Evolutionary conservation across 2,329 filamentous ascomycete genomes (phyloP).

Genomic region (Phaeoacremonium minimum): DNA sequence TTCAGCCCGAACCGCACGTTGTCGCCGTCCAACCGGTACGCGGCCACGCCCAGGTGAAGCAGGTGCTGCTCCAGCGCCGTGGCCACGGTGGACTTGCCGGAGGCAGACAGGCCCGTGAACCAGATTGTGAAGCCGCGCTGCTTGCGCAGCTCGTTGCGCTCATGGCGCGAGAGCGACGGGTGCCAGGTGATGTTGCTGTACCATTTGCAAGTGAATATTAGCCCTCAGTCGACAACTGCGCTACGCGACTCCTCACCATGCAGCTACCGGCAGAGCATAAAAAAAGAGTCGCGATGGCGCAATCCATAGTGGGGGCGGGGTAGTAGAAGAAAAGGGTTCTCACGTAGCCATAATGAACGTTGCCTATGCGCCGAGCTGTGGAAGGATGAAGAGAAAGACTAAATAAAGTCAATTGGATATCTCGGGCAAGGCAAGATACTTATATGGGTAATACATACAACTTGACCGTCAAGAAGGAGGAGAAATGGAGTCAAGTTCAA

Average conservation of each 20-base stretch:
- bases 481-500: too few species aligned
- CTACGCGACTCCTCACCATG: too few species aligned
- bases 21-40: constrained; percentile 95
- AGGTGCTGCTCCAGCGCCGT: constrained; percentile 96
- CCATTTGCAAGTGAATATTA: too few species aligned
- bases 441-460: too few species aligned
- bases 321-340: constrained; percentile 10
- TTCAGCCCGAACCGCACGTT: constrained; percentile 98
- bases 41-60: constrained; percentile 74
- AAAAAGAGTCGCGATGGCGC: neutral
- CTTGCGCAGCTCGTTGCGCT: constrained; percentile 70
- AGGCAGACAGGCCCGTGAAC: constrained; percentile 95
- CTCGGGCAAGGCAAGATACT: too few species aligned
- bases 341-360: constrained; percentile 32
- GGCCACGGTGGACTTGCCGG: constrained; percentile 94
- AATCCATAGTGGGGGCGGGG: constrained; percentile 7
- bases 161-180: constrained; percentile 70
- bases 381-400: too few species aligned
- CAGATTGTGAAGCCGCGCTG: constrained; percentile 94
- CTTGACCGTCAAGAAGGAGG: too few species aligned
- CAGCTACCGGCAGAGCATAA: too few species aligned
- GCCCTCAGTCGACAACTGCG: too few species aligned
- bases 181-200: constrained; percentile 88
- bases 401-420: too few species aligned
- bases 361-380: too few species aligned